These are phyloP conservation scores for Microsporum audouinii DNA, from an alignment of 2,329 filamentous ascomycete species.

Conservation along the genomic window DNA sequence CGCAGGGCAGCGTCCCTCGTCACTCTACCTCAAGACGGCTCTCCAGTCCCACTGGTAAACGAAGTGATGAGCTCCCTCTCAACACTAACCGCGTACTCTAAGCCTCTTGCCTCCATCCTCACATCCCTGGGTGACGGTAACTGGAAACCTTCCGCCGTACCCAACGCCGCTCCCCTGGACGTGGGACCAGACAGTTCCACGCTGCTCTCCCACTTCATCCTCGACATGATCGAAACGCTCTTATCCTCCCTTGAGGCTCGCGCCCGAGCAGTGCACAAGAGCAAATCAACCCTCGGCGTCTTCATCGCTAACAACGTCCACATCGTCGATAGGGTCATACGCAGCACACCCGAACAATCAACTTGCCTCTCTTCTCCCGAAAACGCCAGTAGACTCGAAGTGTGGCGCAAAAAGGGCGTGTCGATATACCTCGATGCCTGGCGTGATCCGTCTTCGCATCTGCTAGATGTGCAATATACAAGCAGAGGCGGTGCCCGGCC, in stretches of 20 bases:
- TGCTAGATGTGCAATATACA: constrained; percentile 88
- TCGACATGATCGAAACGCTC: constrained; percentile 75
- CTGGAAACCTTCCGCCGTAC: constrained; percentile 56
- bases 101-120: constrained; percentile 78
- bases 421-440: constrained; percentile 74
- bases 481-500: constrained; percentile 58
- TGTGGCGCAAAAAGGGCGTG: constrained; percentile 78
- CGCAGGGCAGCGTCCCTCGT: constrained; percentile 55
- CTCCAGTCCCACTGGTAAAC: constrained; percentile 62
- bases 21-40: constrained; percentile 64
- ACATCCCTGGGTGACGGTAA: constrained; percentile 86
- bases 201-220: constrained; percentile 79
- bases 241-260: constrained; percentile 65
- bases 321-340: constrained; percentile 73
- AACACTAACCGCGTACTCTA: constrained; percentile 74
- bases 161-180: constrained; percentile 65
- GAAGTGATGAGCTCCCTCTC: constrained; percentile 81
- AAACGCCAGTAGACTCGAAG: constrained; percentile 57
- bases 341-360: constrained; percentile 60
- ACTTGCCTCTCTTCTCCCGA: constrained; percentile 53
- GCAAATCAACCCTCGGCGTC: constrained; percentile 68
- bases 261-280: constrained; percentile 59
- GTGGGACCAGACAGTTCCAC: constrained; percentile 78
- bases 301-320: constrained; percentile 83
- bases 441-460: constrained; percentile 72